These are phyloP conservation scores for Glaciozyma martinii DNA, from an alignment of 768 basidiomycete species.

Conservation along the genomic window DNA sequence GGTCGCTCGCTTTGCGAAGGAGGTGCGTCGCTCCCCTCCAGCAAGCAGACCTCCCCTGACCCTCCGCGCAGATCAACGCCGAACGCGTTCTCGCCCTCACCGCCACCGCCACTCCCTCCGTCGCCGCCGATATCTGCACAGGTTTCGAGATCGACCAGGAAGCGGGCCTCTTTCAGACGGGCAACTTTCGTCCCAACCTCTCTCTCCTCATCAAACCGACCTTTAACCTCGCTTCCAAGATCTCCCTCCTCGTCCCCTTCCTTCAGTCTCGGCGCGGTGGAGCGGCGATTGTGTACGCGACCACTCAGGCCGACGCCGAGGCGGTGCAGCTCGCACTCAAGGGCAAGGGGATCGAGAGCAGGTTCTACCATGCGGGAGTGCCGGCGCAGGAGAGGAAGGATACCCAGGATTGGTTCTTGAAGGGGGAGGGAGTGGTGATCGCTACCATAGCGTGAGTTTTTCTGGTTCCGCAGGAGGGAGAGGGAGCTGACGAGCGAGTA, in stretches of 20 bases:
- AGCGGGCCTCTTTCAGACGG: slow-evolving; percentile 44
- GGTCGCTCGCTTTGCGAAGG: slow-evolving; percentile 47
- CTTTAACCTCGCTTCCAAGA: slow-evolving; percentile 39
- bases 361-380: slow-evolving; percentile 46
- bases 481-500: slow-evolving; percentile 34
- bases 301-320: slow-evolving; percentile 44
- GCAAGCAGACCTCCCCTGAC: no score
- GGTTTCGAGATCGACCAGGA: slow-evolving; percentile 44
- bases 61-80: slow-evolving; percentile 39
- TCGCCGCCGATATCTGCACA: slow-evolving; percentile 46
- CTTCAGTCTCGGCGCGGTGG: slow-evolving; percentile 40
- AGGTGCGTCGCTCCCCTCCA: slow-evolving; percentile 31
- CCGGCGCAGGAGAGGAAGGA: slow-evolving; percentile 39
- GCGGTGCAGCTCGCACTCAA: slow-evolving; percentile 40
- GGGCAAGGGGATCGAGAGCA: slow-evolving; percentile 36
- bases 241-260: slow-evolving; percentile 41
- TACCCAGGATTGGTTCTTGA: slow-evolving; percentile 59
- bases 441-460: slow-evolving; percentile 60
- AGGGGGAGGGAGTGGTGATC: slow-evolving; percentile 68
- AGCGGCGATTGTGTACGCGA: slow-evolving; percentile 47
- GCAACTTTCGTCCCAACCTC: slow-evolving; percentile 45
- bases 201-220: slow-evolving; percentile 35
- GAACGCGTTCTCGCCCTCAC: slow-evolving; percentile 45
- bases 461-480: slow-evolving; percentile 39
- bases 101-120: slow-evolving; percentile 43